Evolutionary conservation across 805 yeast genomes (phyloP).

Genomic region (Candida qinlingensis): DNA sequence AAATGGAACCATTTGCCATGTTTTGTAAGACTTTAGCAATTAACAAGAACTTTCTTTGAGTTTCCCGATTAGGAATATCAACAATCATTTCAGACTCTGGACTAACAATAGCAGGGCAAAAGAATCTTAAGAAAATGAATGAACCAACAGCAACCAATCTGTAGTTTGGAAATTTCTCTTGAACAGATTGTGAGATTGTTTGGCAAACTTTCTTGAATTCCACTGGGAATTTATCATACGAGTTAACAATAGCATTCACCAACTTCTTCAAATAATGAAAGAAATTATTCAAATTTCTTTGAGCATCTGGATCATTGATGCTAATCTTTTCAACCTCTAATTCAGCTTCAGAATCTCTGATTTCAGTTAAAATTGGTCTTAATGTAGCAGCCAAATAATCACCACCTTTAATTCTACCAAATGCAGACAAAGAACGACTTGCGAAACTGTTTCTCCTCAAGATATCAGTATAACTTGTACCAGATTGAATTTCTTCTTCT

Average conservation of each 20-base stretch:
- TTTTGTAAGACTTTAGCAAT: constrained; percentile 81
- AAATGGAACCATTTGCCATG: constrained; percentile 77
- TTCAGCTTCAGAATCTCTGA: constrained; percentile 43
- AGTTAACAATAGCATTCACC: constrained; percentile 52
- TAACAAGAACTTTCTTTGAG: constrained; percentile 65
- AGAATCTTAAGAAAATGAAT: constrained; percentile 71
- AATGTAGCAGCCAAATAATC: constrained; percentile 50
- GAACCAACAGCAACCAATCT: constrained; percentile 76
- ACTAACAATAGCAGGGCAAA: constrained; percentile 86
- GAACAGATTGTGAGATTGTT: constrained; percentile 53
- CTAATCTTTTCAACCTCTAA: constrained; percentile 61
- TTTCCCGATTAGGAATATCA: constrained; percentile 33
- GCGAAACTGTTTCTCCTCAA: constrained; percentile 79
- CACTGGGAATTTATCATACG: constrained; percentile 56
- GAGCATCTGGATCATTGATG: constrained; percentile 33
- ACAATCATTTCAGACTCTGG: constrained; percentile 55
- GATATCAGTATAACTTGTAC: constrained; percentile 63
- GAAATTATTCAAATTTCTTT: constrained; percentile 40
- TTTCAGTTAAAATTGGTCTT: constrained; percentile 49
- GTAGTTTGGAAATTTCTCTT: constrained; percentile 60
- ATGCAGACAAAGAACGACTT: constrained; percentile 66
- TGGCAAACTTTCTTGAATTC: constrained; percentile 70
- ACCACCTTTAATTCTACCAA: constrained; percentile 62
- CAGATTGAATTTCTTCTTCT: constrained; percentile 54
- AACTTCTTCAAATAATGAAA: constrained; percentile 50